Base-by-base conservation (phyloP, 164 flowering plant species). In the Magnolia sinica region DNA sequence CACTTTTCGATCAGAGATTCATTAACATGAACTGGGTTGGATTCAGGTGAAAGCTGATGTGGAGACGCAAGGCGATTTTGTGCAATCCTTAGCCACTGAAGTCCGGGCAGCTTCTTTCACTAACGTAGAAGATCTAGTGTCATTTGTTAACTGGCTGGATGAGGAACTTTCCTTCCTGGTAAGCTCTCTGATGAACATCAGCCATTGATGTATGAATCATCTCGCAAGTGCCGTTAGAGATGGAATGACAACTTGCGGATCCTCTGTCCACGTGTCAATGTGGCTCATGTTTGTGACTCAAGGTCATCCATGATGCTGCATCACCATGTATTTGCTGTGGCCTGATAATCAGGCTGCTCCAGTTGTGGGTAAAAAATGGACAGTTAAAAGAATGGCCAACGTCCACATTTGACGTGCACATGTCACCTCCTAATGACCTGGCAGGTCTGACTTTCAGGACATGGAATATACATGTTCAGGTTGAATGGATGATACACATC, bases 121-220 rank as follows among this genome's bases (percentile, higher is more conserved):
- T 64, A 85, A 82, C 55, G 85, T 93, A 50, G 96, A 93, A 59
- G 99, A 96, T 82, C 86, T 96, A 55, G 84, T 90, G 69, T 86
- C 91, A 64, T 96, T 94, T 79, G 98, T 96, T 75, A 93, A 92
- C 81, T 96, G 99, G 99, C 95, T 96, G 3, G 98, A 96, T 78
- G 99, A 95, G 82, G 99, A 96, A 80, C 96, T 96, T 49, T 96
- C 99, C 65, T 96, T 94, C 86, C 87, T 96, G 94, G 99, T 96
- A 92, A 74, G 65, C 72, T 31, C n/a, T 66, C 20, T 59, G 22
- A n/a, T 16, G 51, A 37, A 37, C 45, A 37, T 37, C 45, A 37
- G 45, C 45, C 45, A 37, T 37, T 37, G 45, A 37, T 49, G 7
- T 37, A 37, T 37, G 45, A 37, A 37, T 37, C 45, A 37, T 16